phyloP scores from a whole-genome alignment of 2,329 filamentous ascomycete species.

The Cladosporium sphaerospermum region DNA sequence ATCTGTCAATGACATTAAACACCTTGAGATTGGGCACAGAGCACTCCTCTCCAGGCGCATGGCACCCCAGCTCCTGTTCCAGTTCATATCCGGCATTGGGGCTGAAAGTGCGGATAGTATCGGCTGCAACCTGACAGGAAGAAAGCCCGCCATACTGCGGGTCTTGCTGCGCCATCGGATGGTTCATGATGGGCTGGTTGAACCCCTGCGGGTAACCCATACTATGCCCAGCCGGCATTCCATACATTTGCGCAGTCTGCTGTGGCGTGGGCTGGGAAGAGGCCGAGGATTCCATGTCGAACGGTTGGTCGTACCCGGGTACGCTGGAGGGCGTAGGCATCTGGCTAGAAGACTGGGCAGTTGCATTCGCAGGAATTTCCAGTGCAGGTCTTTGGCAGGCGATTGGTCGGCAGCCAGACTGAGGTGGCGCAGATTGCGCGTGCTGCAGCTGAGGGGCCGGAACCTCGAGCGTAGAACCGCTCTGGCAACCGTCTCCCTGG shows the following conservation, averaged over 20 bases:
- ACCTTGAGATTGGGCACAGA: slow-evolving; percentile 39
- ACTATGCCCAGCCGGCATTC: neutral
- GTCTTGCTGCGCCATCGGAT: neutral
- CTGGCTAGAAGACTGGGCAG: neutral
- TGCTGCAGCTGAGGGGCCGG: neutral
- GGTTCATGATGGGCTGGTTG: slow-evolving; percentile 8
- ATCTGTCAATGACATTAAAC: slow-evolving; percentile 42
- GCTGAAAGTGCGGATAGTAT: slow-evolving; percentile 41
- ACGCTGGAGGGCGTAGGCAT: neutral
- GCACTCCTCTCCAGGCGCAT: slow-evolving; percentile 32
- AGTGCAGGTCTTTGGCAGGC: neutral
- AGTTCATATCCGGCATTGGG: slow-evolving; percentile 33
- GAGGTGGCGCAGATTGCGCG: neutral
- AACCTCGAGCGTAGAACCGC: neutral
- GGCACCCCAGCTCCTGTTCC: slow-evolving; percentile 37
- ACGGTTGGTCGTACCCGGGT: neutral
- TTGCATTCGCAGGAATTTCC: neutral
- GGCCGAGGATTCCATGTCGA: neutral
- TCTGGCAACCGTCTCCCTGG: slow-evolving; percentile 1
- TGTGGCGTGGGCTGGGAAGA: neutral
- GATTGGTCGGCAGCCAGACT: neutral
- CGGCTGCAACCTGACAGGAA: slow-evolving; percentile 37
- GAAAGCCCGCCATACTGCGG: slow-evolving; percentile 13
- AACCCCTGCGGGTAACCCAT: neutral
- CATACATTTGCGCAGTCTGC: neutral